Evolutionary conservation across 2,329 filamentous ascomycete species (phyloP).

Genomic region (Epichloe gansuensis): DNA sequence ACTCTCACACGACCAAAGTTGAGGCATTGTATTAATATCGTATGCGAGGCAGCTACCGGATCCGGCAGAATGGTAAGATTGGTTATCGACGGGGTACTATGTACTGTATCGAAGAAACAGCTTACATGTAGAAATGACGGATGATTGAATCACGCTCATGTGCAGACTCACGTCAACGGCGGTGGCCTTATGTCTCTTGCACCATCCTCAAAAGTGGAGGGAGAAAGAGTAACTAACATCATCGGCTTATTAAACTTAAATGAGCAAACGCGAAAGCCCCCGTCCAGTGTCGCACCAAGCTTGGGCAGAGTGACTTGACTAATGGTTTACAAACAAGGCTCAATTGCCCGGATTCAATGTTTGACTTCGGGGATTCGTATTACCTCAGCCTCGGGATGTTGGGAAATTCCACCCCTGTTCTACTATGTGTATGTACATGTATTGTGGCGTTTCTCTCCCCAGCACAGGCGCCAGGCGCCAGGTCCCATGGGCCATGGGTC

Average conservation of each 20-base stretch:
- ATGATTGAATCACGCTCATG: background rate
- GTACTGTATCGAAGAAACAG: background rate
- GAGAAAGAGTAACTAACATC: no score
- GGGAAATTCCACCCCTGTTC: background rate
- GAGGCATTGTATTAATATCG: background rate
- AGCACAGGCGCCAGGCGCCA: background rate
- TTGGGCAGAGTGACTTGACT: background rate
- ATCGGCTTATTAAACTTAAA: no score
- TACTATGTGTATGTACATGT: background rate
- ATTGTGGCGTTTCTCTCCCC: background rate
- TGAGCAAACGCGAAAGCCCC: background rate
- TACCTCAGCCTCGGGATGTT: slow-evolving; percentile 1
- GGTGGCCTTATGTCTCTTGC: no score
- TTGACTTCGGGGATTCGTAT: background rate
- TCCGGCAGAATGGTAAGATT: slow-evolving; percentile 7
- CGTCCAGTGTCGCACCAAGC: background rate
- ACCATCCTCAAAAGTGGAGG: no score
- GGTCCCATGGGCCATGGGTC: background rate
- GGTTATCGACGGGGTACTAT: background rate
- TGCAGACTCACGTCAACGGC: no score
- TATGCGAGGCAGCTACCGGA: slow-evolving; percentile 2
- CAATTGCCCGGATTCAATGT: background rate
- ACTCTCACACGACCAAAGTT: background rate
- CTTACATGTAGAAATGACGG: background rate
- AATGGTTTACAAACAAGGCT: background rate